These are phyloP conservation scores for Clavariopsis aquatica DNA, from an alignment of 495 filamentous ascomycete genomes.

Conservation along the genomic window DNA sequence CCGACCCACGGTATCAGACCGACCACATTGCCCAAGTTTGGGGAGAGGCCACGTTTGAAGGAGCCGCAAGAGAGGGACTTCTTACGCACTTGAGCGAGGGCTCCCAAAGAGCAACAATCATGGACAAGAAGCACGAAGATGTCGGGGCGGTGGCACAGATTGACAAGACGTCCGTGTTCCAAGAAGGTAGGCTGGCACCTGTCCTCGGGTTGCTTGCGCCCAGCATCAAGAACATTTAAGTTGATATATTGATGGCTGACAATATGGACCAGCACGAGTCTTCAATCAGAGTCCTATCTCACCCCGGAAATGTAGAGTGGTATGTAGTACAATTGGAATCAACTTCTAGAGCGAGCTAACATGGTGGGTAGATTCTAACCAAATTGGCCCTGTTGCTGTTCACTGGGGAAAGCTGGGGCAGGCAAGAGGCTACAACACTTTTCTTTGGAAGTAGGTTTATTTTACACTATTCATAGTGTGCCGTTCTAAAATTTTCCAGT, in stretches of 20 bases:
- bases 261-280: slow-evolving; percentile 68
- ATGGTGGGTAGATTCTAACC: slow-evolving; percentile 56
- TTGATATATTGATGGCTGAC: slow-evolving; percentile 20
- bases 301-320: slow-evolving; percentile 37
- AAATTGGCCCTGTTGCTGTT: slow-evolving; percentile 97
- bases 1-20: not conserved
- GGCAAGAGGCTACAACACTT: slow-evolving; percentile 93
- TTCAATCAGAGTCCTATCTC: slow-evolving; percentile 97
- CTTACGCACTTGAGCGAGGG: slow-evolving; percentile 6
- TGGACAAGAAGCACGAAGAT: slow-evolving; percentile 37
- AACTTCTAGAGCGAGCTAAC: not conserved
- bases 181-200: slow-evolving; percentile 71
- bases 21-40: not conserved
- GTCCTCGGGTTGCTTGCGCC: not conserved
- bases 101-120: slow-evolving; percentile 12
- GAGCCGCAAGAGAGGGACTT: slow-evolving; percentile 8
- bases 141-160: slow-evolving; percentile 47
- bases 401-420: slow-evolving; percentile 94
- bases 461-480: not conserved
- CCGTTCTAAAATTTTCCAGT: slow-evolving; percentile 44
- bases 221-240: not conserved
- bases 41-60: slow-evolving; percentile 31
- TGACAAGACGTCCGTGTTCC: slow-evolving; percentile 96
- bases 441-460: slow-evolving; percentile 76
- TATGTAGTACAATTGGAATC: slow-evolving; percentile 13